Conservation (phyloP, 1,284 basidiomycete genomes). For the Ceratobasidium papillatum region DNA sequence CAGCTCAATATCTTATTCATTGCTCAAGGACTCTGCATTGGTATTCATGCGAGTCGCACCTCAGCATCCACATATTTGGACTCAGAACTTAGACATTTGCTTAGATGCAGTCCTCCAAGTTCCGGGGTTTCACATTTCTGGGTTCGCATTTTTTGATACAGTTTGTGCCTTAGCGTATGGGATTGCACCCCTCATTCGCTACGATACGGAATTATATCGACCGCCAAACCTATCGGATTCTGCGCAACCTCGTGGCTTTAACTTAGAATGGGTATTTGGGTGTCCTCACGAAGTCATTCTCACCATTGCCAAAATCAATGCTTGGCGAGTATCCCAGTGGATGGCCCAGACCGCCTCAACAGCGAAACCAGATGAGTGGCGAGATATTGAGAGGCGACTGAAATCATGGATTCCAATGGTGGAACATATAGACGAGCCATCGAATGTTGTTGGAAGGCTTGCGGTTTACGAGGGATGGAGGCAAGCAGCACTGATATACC, state of each 20-base stretch:
- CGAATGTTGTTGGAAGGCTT: background rate
- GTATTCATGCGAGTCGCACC: background rate
- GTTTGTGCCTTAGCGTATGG: background rate
- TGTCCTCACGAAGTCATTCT: background rate
- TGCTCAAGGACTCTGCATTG: background rate
- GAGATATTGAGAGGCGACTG: constrained; percentile 2
- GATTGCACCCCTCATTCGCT: background rate
- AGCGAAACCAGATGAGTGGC: background rate
- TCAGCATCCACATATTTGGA: background rate
- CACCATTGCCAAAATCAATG: constrained; percentile 6
- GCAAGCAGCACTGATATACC: constrained; percentile 2
- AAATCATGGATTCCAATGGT: background rate
- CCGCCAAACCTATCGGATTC: no score
- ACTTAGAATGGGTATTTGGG: constrained; percentile 6
- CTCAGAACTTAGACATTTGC: background rate
- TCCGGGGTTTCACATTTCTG: background rate
- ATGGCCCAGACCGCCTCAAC: background rate
- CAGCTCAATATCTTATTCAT: background rate
- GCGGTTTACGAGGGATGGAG: constrained; percentile 5
- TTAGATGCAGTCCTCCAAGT: background rate
- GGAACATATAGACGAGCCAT: constrained; percentile 1
- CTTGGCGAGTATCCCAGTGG: background rate
- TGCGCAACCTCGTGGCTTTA: no score
- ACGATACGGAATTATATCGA: background rate
- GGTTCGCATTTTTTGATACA: constrained; percentile 3